Base-by-base conservation (phyloP, 768 basidiomycete genomes). In the Floccularia luteovirens region DNA sequence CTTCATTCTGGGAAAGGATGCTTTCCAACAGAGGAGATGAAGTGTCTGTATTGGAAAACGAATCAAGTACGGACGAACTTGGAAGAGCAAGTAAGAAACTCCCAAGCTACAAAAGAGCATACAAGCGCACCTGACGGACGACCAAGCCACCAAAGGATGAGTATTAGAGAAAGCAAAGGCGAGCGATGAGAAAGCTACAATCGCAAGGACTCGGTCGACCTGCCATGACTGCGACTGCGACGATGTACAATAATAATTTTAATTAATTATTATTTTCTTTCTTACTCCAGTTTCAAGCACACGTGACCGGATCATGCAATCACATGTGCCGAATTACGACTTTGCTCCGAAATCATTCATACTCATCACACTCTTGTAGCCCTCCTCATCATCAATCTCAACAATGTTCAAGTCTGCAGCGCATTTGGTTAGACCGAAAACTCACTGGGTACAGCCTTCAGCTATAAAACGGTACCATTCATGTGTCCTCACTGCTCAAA, bases 91-190 rank as follows among this genome's bases (percentile, higher is more conserved):
- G 14, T 16, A 11, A 36, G 17, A 40, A 36, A 19, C 28, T 24
- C 36, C 33, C 20, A 3, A 7, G 20, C 19, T n/a, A n/a, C n/a
- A 37, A 39, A 2, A 23, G 5, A 36, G 24, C 35, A 16, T 4
- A 11, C 22, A 28, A 16, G 45, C 48, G n/a, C 54, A 83, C 85
- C 66, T 69, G 31, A 71, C 63, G 17, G 82, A 83, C 1, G 84
- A 76, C 85, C 87, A 89, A 8, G 75, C 74, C 2, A 89, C 57
- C 11, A 88, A 52, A 6, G 86, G 86, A 4, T 65, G 56, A 0
- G 83, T 82, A 42, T 77, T 66, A 6, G 72, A 73, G 58, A 75
- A 84, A 3, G 80, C 82, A 22, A 71, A 51, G 2, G 64, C 74
- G 4, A 70, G 53, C 4, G 67, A 65, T 27, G 69, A 65, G 27